Evolutionary conservation across 139 green algal species (phyloP).

Genomic region (Desmodesmus armatus): DNA sequence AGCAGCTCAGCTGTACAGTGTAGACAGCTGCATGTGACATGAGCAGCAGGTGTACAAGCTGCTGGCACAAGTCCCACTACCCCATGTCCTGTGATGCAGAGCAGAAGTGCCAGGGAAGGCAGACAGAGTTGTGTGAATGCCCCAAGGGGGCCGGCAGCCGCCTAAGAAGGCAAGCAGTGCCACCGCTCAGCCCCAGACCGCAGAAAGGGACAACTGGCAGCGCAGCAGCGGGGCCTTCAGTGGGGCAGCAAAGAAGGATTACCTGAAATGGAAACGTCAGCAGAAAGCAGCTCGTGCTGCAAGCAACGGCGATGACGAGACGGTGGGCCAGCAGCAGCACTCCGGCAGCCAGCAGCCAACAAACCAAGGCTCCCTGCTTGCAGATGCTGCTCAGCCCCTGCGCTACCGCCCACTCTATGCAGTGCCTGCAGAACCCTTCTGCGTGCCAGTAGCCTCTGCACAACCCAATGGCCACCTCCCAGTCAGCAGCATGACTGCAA

Average conservation of each 20-base stretch:
- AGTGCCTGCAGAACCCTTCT: neutral
- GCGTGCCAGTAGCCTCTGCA: neutral
- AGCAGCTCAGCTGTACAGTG: no score
- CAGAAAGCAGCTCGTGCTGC: constrained; percentile 34
- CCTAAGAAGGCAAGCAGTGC: neutral
- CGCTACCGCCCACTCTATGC: constrained; percentile 15
- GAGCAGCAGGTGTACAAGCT: no score
- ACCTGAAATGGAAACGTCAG: constrained; percentile 55
- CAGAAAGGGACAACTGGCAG: constrained; percentile 38
- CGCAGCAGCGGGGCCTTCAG: constrained; percentile 42
- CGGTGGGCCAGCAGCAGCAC: neutral
- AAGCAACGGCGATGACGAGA: neutral
- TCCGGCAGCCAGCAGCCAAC: neutral
- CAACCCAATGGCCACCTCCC: neutral
- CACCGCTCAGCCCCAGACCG: no score
- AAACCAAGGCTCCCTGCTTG: neutral
- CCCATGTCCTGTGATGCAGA: no score
- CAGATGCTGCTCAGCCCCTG: neutral
- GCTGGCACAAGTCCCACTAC: no score
- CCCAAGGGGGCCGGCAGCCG: constrained; percentile 2
- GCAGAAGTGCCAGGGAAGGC: no score
- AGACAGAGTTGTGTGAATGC: neutral
- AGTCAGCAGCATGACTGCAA: neutral
- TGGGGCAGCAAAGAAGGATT: constrained; percentile 55
- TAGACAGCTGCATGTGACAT: no score